phyloP scores from a whole-genome alignment of 805 yeast species.

The Zygotorulaspora danielsina region DNA sequence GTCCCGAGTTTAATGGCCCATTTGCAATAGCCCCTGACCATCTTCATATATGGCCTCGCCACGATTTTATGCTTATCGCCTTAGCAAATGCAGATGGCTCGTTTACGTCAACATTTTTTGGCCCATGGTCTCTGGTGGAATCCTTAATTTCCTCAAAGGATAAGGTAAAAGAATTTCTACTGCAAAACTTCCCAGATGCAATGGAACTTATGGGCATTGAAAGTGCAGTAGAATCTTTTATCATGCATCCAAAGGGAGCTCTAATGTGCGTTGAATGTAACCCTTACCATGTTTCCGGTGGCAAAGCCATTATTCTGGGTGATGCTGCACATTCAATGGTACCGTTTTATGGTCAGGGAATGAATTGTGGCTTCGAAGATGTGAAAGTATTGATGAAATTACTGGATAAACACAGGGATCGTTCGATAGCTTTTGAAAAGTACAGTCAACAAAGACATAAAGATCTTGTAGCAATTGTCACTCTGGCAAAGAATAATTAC shows the following conservation, averaged over 20 bases:
- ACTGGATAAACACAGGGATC: conserved; percentile 39
- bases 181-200: conserved; percentile 69
- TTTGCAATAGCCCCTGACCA: conserved; percentile 67
- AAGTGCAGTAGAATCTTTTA: conserved; percentile 46
- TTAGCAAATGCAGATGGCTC: conserved; percentile 81
- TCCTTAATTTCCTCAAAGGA: conserved; percentile 41
- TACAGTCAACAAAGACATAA: conserved; percentile 55
- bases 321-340: conserved; percentile 98
- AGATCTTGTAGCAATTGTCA: conserved; percentile 71
- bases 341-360: conserved; percentile 96
- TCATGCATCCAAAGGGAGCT: conserved; percentile 68
- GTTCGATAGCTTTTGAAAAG: conserved; percentile 46
- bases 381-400: conserved; percentile 61
- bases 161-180: conserved; percentile 52
- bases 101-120: conserved; percentile 85
- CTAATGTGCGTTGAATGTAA: conserved; percentile 64
- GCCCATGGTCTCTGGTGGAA: conserved; percentile 67
- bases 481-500: conserved; percentile 76
- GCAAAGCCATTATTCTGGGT: conserved; percentile 65
- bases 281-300: conserved; percentile 62
- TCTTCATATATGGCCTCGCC: conserved; percentile 90
- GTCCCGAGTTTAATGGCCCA: conserved; percentile 26
- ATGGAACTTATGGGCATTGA: conserved; percentile 59
- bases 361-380: conserved; percentile 95
- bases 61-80: conserved; percentile 83